Base-by-base conservation (phyloP, 164 flowering plant genomes). In the Pachysandra terminalis region DNA sequence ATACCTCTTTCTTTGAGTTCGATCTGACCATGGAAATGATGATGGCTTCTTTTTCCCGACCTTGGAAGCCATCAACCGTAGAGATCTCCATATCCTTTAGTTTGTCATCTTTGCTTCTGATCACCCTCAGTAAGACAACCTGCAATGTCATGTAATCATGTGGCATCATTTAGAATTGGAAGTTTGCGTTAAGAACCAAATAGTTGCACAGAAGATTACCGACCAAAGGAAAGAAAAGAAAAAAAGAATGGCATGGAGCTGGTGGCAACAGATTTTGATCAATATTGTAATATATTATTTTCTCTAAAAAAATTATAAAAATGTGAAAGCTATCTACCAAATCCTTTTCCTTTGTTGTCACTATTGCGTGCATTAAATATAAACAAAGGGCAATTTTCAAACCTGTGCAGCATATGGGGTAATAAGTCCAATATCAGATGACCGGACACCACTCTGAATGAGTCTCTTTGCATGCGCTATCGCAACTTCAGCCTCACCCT, bases 391-490 rank as follows among this genome's bases (percentile, higher is more conserved):
- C 24, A 63, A 15, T 25, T 40, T 22, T 21, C 58, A 58, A 72
- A 92, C 98, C 91, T 96, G 99, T 57, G 99, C 99, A 67, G 94
- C 90, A 79, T 96, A 96, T 55, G 99, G 99, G 15, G 99, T 81
- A 35, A 96, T 96, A 28, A 96, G 82, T 76, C 99, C 99, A 74
- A 96, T 93, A 73, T 90, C 90, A 78, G 87, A 85, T 79, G 98
- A 77, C 45, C 41, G 82, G 69, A 90, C 95, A 65, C 99, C 99
- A 77, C 93, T 84, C 63, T 80, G 75, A 59, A 89, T 76, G 40
- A 96, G 93, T 78, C 95, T 87, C 81, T 80, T 93, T 59, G 98
- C 97, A 81, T 96, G 97, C 57, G 96, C 85, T 40, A 96, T 83
- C n/a, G 98, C 96, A 73, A 93, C 96, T 67, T 83, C 86, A 74